phyloP scores from a whole-genome alignment of 257 asterid species.

The Agastache rugosa region DNA sequence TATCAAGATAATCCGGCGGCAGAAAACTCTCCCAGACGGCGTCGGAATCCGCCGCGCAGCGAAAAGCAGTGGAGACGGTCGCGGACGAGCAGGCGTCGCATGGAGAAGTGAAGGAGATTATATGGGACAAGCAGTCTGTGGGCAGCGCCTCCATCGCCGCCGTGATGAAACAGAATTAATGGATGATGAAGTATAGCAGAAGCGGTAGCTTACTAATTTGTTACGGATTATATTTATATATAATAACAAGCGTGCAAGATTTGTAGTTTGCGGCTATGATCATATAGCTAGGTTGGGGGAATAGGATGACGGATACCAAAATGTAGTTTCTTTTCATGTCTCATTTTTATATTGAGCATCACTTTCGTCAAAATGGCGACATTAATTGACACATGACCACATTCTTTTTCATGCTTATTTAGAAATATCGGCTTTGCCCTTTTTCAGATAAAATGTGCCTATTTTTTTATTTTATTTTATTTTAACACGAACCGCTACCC shows the following conservation, averaged over 20 bases:
- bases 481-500: too few relatives aligned
- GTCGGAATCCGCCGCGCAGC: conserved; percentile 59
- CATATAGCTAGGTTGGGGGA: neutral
- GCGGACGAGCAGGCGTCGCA: conserved; percentile 55
- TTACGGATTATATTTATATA: too few relatives aligned
- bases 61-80: conserved; percentile 44
- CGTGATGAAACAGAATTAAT: neutral
- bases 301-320: too few relatives aligned
- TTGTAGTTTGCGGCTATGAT: neutral
- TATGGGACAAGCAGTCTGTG: conserved; percentile 57
- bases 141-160: conserved; percentile 48
- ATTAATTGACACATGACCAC: conserved; percentile 48
- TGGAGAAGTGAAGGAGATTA: conserved; percentile 62
- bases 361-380: conserved; percentile 45
- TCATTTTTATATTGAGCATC: neutral
- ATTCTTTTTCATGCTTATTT: neutral
- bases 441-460: too few relatives aligned
- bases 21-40: conserved; percentile 65
- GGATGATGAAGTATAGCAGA: too few relatives aligned
- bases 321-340: too few relatives aligned
- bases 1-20: conserved; percentile 63
- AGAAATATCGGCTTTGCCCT: neutral
- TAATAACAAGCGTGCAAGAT: neutral
- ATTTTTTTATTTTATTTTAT: too few relatives aligned
- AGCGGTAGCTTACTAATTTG: neutral